Base-by-base conservation (phyloP, 768 basidiomycete species). In the Mycena latifolia region DNA sequence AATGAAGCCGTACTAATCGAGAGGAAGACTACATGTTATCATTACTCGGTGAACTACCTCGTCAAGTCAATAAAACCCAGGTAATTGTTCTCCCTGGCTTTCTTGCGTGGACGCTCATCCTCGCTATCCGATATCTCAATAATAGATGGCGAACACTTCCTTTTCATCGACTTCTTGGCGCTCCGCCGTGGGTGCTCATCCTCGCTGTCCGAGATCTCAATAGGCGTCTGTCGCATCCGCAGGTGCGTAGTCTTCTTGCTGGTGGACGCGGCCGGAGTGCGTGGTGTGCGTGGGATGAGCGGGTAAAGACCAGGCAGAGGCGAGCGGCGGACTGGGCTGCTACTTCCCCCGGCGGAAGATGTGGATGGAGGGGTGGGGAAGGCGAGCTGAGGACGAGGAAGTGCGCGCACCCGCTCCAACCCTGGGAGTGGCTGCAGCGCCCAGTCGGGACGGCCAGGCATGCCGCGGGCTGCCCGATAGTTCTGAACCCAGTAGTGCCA, bases 401-500 rank as follows among this genome's bases (percentile, higher is more conserved):
- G n/a, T n/a, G n/a, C n/a, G n/a, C n/a, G n/a, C n/a, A n/a, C n/a
- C n/a, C n/a, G n/a, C n/a, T n/a, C n/a, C n/a, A n/a, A n/a, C n/a
- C n/a, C n/a, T n/a, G 18, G 63, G n/a, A 65, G 56, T 45, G 63
- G 55, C 55, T 65, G 10, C 25, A 65, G n/a, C 1, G 55, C 56
- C 63, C 55, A 65, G 5, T 14, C 24, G 2, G 55, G 48, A 43
- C 63, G 63, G 43, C 14, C 27, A 17, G 20, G 18, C 29, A 28
- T 52, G 24, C 46, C 52, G 15, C 48, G 47, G 48, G 55, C 47
- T 10, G 46, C 54, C 28, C 10, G 55, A 24, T 43, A 64, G 33
- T n/a, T 17, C 20, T 43, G 24, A 24, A 65, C 45, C 4, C 5
- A 65, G 20, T 46, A 28, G 50, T 65, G 55, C 63, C 63, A 58